phyloP scores from a whole-genome alignment of 2,329 filamentous ascomycete species.

The Allantophomopsis lycopodina region DNA sequence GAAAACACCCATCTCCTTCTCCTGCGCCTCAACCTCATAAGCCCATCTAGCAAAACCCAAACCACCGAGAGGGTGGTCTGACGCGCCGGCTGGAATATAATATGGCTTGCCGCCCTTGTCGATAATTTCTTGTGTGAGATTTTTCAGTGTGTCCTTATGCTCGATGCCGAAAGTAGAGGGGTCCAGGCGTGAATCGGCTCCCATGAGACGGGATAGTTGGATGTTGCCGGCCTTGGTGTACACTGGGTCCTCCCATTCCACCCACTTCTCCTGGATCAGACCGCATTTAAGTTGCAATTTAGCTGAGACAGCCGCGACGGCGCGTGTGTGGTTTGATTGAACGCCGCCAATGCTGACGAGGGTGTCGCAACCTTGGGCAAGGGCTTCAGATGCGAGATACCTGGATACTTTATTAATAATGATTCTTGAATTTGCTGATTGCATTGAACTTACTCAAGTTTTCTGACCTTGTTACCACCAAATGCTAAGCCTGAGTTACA shows the following conservation, averaged over 20 bases:
- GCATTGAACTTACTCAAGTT: constrained; percentile 37
- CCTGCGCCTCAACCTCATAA: constrained; percentile 52
- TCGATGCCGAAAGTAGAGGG: constrained; percentile 51
- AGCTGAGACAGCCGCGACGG: constrained; percentile 48
- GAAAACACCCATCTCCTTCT: constrained; percentile 43
- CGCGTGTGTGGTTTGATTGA: constrained; percentile 58
- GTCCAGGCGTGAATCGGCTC: constrained; percentile 47
- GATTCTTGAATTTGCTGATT: background rate
- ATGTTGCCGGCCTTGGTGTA: constrained; percentile 59
- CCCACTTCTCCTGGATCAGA: constrained; percentile 57
- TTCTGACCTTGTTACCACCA: constrained; percentile 57
- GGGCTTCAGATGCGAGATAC: constrained; percentile 51
- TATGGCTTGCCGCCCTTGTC: constrained; percentile 46
- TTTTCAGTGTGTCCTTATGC: constrained; percentile 46
- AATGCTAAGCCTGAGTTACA: constrained; percentile 54
- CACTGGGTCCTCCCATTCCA: constrained; percentile 41
- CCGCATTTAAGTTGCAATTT: constrained; percentile 39
- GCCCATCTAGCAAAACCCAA: constrained; percentile 60
- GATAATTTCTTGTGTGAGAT: constrained; percentile 37
- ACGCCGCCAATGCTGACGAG: constrained; percentile 54
- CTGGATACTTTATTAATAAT: constrained; percentile 15
- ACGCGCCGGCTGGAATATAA: constrained; percentile 59
- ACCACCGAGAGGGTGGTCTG: constrained; percentile 56
- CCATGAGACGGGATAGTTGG: constrained; percentile 55
- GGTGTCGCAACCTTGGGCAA: constrained; percentile 41